Evolutionary conservation across 1,139 yeast genomes (phyloP), one percentile per base, ranked within the genome.

Genomic region (Meyerozyma athensensis): DNA sequence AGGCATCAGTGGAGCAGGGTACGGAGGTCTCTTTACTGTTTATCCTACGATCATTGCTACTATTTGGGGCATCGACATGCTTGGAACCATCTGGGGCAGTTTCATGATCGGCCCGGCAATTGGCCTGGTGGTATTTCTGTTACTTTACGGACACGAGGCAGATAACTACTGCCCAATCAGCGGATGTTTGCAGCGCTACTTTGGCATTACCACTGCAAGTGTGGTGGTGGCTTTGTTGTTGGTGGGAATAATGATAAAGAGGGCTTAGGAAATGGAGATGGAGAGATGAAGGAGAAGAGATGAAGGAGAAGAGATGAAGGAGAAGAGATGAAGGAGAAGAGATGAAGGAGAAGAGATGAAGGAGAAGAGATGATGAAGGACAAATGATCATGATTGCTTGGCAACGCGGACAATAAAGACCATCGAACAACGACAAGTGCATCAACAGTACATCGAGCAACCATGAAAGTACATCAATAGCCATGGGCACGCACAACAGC

Each of bases 51-150:
- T 89, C 7, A 80, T 86, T 3, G 82, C 95, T 1, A 69, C 81
- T 3, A 75, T 85, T 1, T 92, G 97, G 96, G 97, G 97, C 0
- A 77, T 86, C 26, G 90, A 85, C 39, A 75, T 86, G 36, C 79
- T 92, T 56, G 97, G 97, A 0, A 84, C 96, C 2, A 84, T 94
- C 1, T 92, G 96, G 90, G 97, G 97, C 3, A 68, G 86, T 21
- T 85, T 87, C 53, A 80, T 90, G 77, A 70, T 86, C 23, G 96
- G 96, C 0, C 97, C 97, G 0, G 97, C 97, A 0, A 48, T 87
- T 3, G 96, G 97, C 1, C 73, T 95, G 1, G 70, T 86, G 5
- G 47, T 76, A 1, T 86, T 74, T 52, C 92, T 96, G 2, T 53
- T 85, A 41, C 49, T 81, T 16, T 90, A 84, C 57, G 97, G 96